Evolutionary conservation across 352 stramenopile species (phyloP), one percentile per base, ranked within the genome.

Genomic region (Globisporangium spinosum): DNA sequence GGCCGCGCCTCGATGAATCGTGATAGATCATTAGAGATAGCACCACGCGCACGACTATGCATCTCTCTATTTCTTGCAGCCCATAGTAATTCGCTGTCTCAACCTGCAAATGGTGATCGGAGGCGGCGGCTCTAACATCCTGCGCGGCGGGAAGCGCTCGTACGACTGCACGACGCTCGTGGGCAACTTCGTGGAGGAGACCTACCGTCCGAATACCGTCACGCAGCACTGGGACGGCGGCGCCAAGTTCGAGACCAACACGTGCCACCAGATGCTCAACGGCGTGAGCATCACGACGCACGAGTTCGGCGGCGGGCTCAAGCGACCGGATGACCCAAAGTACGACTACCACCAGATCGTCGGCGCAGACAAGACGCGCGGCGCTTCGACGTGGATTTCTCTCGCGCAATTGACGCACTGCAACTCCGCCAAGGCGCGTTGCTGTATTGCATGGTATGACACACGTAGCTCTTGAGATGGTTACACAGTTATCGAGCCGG

Each of bases 161-260:
- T 94, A 83, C 49, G 81, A 91, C 56, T 94, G 83, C 78, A 86
- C 86, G 58, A 94, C 86, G 34, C 74, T 94, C 4, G 75, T 94
- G 23, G 84, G 86, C 62, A 94, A 94, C 65, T 94, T 92, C 49
- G 86, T 94, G 25, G 86, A 94, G 61, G 86, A 94, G 62, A 69
- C 85, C 29, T 91, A 90, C 47, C 83, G 82, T 0, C 85, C 85
- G 0, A 78, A 75, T 12, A 82, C 82, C 3, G 71, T 83, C 43
- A 78, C 75, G 47, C 64, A 76, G 25, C 61, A 69, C 8, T 77
- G 79, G 68, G 62, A 80, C 65, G 80, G 79, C 54, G 82, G 77
- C 23, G 69, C 62, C 55, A 79, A 71, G 62, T 93, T 82, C 61
- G 81, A 83, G 64, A 89, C 72, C 54, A 91, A 73, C 58, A 83